phyloP scores from a whole-genome alignment of 2,329 filamentous ascomycete genomes.

The Aspergillus luchuensis region DNA sequence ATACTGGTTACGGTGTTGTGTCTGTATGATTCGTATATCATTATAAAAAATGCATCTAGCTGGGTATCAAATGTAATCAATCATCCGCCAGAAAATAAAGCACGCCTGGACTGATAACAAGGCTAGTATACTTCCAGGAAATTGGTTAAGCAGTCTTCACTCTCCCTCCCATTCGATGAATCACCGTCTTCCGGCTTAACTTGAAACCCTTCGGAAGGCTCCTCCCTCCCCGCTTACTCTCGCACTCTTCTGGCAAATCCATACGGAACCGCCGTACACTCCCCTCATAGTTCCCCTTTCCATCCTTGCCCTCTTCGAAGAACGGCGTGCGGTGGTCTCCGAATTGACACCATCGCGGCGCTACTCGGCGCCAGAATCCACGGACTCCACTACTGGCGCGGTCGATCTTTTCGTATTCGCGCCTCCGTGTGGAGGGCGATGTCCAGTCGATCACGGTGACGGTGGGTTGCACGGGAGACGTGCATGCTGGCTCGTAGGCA shows the following conservation, averaged over 20 bases:
- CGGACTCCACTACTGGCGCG: constrained; percentile 45
- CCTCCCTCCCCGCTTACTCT: background rate
- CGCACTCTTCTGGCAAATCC: constrained; percentile 42
- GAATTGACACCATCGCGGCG: constrained; percentile 44
- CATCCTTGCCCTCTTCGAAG: constrained; percentile 42
- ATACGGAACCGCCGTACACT: constrained; percentile 50
- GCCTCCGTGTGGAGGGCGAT: constrained; percentile 45
- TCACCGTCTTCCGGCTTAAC: constrained; percentile 18
- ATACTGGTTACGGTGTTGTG: no score
- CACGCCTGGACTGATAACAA: no score
- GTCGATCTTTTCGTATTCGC: constrained; percentile 58
- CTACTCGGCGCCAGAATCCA: constrained; percentile 45
- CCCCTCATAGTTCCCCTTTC: constrained; percentile 44
- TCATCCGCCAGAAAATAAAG: background rate
- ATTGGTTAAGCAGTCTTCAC: background rate
- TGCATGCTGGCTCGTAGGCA: background rate
- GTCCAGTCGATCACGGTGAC: constrained; percentile 52
- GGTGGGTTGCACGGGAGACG: constrained; percentile 27
- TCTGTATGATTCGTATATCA: no score
- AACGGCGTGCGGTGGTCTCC: constrained; percentile 40
- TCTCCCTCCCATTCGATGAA: constrained; percentile 3
- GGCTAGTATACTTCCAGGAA: no score
- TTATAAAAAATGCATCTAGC: no score
- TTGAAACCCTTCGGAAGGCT: constrained; percentile 8
- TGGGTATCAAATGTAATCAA: background rate